A percentile compares a stretch with the other conserved stretches of the same genome.
Evolutionary conservation across 441 rosid species (phyloP).

Genomic region (Dalechampia spathulata): DNA sequence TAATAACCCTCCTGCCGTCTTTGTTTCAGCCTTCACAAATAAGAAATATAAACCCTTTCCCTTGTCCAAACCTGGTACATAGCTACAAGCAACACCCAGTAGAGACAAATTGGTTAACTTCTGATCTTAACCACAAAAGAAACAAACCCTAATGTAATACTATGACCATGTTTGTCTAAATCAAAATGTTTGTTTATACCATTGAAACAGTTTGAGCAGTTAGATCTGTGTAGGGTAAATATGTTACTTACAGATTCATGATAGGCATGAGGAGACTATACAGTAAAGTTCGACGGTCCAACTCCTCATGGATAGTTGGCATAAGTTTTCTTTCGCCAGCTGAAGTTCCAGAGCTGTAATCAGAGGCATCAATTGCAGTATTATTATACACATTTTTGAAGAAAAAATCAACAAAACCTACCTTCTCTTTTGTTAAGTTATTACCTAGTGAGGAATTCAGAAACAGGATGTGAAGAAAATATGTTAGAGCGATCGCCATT

Average conservation of each 20-base stretch:
- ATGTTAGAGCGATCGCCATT: no score
- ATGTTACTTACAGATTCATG: constrained; percentile 75
- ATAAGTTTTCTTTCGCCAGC: constrained; percentile 95
- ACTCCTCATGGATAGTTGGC: constrained; percentile 93
- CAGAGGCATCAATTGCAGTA: no score
- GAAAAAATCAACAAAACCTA: not conserved
- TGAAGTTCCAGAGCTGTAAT: constrained; percentile 84
- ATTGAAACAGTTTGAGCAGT: no score
- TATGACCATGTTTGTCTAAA: no score
- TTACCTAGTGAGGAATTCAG: constrained; percentile 94
- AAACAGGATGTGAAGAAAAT: constrained; percentile 72
- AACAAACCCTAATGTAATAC: no score
- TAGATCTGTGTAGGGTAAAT: no score
- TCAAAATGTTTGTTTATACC: no score
- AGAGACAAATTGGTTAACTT: no score
- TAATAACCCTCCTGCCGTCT: constrained; percentile 75
- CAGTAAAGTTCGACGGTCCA: constrained; percentile 77
- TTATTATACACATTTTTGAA: not conserved
- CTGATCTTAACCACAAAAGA: no score
- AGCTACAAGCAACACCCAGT: no score
- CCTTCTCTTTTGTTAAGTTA: not conserved
- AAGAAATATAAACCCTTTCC: no score
- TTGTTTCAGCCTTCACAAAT: constrained; percentile 81
- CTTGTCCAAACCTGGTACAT: no score
- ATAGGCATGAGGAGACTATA: constrained; percentile 97